These are phyloP conservation scores for Psilocybe cyanescens DNA, from an alignment of 768 basidiomycete species.

Conservation along the genomic window DNA sequence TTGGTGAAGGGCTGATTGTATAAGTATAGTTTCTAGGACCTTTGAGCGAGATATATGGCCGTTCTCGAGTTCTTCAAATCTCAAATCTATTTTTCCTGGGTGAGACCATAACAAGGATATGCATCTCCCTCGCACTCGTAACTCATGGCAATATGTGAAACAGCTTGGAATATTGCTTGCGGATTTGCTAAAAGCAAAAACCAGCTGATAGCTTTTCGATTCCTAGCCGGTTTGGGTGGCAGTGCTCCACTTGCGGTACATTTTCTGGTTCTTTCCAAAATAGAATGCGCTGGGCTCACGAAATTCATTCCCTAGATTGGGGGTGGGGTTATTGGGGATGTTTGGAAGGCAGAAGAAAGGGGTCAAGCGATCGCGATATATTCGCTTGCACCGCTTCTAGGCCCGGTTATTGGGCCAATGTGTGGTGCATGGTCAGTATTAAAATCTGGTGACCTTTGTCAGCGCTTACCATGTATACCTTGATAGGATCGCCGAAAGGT, in stretches of 20 bases:
- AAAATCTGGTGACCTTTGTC: neutral
- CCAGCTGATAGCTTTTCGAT: slow-evolving; percentile 69
- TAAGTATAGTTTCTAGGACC: slow-evolving; percentile 52
- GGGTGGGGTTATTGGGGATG: slow-evolving; percentile 69
- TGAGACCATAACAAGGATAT: slow-evolving; percentile 26
- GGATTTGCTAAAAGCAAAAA: slow-evolving; percentile 62
- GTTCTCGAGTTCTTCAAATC: slow-evolving; percentile 60
- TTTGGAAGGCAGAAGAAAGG: slow-evolving; percentile 64
- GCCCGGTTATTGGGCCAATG: slow-evolving; percentile 66
- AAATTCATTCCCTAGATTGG: slow-evolving; percentile 41
- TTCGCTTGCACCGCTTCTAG: slow-evolving; percentile 66
- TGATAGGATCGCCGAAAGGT: slow-evolving; percentile 55
- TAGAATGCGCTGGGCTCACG: neutral
- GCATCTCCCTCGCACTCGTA: neutral
- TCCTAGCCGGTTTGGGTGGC: slow-evolving; percentile 73
- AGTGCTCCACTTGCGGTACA: slow-evolving; percentile 67
- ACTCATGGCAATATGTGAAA: neutral
- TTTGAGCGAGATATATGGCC: slow-evolving; percentile 72
- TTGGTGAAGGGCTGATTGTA: neutral
- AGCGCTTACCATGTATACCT: slow-evolving; percentile 14
- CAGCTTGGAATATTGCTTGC: slow-evolving; percentile 68
- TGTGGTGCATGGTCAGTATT: slow-evolving; percentile 57
- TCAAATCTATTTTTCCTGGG: slow-evolving; percentile 70
- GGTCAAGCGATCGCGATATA: slow-evolving; percentile 70
- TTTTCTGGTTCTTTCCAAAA: neutral